Conservation (phyloP, 2,329 filamentous ascomycete species). For the Incumbomyces lentus region DNA sequence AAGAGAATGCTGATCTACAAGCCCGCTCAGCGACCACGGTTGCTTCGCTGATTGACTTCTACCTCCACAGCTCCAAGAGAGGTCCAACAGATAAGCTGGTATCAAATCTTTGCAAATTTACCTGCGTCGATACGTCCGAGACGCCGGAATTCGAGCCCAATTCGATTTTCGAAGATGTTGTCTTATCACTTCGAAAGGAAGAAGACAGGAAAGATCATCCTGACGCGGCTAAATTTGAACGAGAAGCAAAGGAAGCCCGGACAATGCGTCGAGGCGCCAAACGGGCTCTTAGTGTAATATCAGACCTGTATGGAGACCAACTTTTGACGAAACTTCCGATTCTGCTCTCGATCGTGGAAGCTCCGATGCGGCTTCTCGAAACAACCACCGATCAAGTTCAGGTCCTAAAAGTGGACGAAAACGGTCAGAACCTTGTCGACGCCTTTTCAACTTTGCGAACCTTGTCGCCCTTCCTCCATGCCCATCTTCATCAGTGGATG, state of each 20-base stretch:
- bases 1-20: constrained; percentile 84
- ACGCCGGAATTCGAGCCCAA: constrained; percentile 91
- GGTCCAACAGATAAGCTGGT: constrained; percentile 93
- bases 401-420: constrained; percentile 53
- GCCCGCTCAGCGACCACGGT: constrained; percentile 76
- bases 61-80: constrained; percentile 67
- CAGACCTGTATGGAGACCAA: constrained; percentile 63
- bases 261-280: constrained; percentile 90
- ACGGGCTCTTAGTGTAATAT: constrained; percentile 81
- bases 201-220: constrained; percentile 89
- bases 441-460: constrained; percentile 86
- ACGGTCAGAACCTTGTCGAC: constrained; percentile 87
- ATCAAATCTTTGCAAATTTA: constrained; percentile 91
- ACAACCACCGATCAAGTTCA: constrained; percentile 52
- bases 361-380: constrained; percentile 67
- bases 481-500: constrained; percentile 66
- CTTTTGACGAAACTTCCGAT: constrained; percentile 79
- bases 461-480: constrained; percentile 78
- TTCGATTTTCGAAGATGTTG: constrained; percentile 63
- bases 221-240: constrained; percentile 81
- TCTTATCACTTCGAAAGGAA: constrained; percentile 91
- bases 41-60: constrained; percentile 72
- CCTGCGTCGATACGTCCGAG: constrained; percentile 93
- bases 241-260: constrained; percentile 76
- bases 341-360: constrained; percentile 68